Conservation (phyloP, 352 stramenopile genomes). For the Phytophthora fragariae region DNA sequence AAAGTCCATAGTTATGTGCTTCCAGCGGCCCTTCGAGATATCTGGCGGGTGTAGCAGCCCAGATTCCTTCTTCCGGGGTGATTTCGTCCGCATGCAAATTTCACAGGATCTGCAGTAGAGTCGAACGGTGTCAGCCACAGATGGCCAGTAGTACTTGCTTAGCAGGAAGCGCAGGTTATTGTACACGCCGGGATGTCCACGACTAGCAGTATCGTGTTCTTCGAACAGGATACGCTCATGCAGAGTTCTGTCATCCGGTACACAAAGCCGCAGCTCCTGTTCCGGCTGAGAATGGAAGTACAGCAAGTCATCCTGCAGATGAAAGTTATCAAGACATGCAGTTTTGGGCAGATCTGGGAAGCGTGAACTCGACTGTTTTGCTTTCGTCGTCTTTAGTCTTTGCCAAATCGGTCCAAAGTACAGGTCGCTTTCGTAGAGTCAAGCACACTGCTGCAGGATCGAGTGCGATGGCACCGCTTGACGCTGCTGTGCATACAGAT, state of each 20-base stretch:
- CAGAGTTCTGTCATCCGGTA: background rate
- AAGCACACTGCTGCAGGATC: no score
- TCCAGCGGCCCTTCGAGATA: background rate
- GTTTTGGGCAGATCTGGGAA: background rate
- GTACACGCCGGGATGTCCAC: constrained; percentile 6
- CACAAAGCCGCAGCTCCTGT: background rate
- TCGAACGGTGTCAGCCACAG: background rate
- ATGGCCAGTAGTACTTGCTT: constrained; percentile 10
- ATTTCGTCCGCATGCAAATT: constrained; percentile 12
- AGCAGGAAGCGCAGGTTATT: constrained; percentile 4
- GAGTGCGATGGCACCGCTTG: no score
- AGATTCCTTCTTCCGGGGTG: background rate
- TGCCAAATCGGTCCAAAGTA: constrained; percentile 5
- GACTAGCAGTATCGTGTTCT: constrained; percentile 10
- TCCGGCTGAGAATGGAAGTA: background rate
- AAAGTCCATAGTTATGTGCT: constrained; percentile 20
- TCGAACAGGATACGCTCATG: constrained; percentile 8
- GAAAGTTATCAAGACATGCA: background rate
- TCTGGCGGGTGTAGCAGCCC: background rate
- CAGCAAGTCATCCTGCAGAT: background rate
- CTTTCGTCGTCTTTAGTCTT: background rate
- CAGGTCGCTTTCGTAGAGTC: constrained; percentile 1
- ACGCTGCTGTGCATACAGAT: no score
- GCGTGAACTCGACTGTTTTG: background rate
- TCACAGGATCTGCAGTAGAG: constrained; percentile 8